A percentile compares a stretch with the other conserved stretches of the same genome.
phyloP scores from a whole-genome alignment of 169 alveolate species.

The Pseudocohnilembus persalinus region DNA sequence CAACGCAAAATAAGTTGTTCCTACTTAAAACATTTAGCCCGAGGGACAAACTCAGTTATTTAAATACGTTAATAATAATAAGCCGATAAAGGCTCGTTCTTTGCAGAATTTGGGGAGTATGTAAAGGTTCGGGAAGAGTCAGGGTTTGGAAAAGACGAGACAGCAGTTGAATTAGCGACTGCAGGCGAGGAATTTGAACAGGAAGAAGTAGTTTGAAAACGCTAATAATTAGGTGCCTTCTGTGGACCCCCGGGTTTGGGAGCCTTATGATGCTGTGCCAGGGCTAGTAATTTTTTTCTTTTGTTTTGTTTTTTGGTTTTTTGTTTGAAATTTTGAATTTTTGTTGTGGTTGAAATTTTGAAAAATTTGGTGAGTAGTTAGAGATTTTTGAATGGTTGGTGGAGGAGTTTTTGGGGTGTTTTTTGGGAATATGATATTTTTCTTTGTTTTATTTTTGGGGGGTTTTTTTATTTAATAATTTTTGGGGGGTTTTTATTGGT shows the following conservation, averaged over 20 bases:
- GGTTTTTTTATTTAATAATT: too few relatives aligned
- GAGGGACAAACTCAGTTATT: not conserved
- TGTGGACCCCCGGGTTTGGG: not conserved
- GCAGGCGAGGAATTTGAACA: conserved; percentile 17
- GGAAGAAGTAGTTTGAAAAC: conserved; percentile 1
- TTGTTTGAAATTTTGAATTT: too few relatives aligned
- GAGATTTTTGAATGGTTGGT: too few relatives aligned
- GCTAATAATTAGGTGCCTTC: not conserved
- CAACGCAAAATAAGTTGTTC: not conserved
- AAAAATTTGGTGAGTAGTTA: too few relatives aligned
- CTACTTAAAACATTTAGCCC: not conserved
- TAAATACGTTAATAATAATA: not conserved
- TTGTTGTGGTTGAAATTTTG: too few relatives aligned
- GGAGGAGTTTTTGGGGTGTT: too few relatives aligned
- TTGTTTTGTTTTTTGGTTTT: too few relatives aligned
- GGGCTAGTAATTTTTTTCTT: not conserved
- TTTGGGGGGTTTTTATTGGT: too few relatives aligned
- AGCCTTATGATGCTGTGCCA: conserved; percentile 38
- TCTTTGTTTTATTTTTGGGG: too few relatives aligned
- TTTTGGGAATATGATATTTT: too few relatives aligned
- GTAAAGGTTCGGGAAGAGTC: not conserved
- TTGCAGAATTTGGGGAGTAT: not conserved
- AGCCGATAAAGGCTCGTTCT: not conserved
- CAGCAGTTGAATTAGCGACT: conserved; percentile 12
- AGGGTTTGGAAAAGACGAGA: not conserved